Base-by-base conservation (phyloP, 805 yeast species). In the Starmerella gropengiesseri region DNA sequence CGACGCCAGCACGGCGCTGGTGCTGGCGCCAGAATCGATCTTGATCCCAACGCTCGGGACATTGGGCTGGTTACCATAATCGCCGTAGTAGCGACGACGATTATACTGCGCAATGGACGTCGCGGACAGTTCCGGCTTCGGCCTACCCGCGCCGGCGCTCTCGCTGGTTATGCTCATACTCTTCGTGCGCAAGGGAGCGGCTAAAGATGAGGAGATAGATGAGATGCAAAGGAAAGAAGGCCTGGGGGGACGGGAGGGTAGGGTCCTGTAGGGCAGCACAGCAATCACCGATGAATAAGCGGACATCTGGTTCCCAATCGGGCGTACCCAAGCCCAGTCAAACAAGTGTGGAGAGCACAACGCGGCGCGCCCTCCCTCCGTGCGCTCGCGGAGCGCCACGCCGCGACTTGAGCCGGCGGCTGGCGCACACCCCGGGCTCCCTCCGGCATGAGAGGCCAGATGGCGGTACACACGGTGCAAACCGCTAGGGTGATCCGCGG, bases 41-140 rank as follows among this genome's bases (percentile, higher is more conserved):
- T 44, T 54, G 29, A 64, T 61, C 1, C 68, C 69, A 13, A 64
- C 60, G 13, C 56, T 45, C 19, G 68, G 67, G 22, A 58, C 55
- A 41, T 63, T 60, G 20, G 67, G 65, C 42, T 44, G 54, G 22
- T 44, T 35, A 42, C 57, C 55, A 46, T 51, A 59, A 41, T 58
- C 57, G 37, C 66, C 65, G 36, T 54, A 47, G 40, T 47, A 47
- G 35, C 61, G 52, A 32, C 60, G 60, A 38, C 59, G 60, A 45
- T 55, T 53, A 49, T 60, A 63, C 37, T 52, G 50, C 14, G 64
- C 65, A 34, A 58, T 56, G 33, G 60, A 63, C 25, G 51, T n/a
- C 25, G 52, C 40, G 8, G 50, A 44, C 31, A 21, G 40, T 34
- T 17, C 40, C 41, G 28, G 41, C 46, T 31, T 26, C 16, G 22